A percentile compares a stretch with the other conserved stretches of the same genome.
Evolutionary conservation across 2,329 filamentous ascomycete species (phyloP).

Genomic region (Clarireedia paspali): DNA sequence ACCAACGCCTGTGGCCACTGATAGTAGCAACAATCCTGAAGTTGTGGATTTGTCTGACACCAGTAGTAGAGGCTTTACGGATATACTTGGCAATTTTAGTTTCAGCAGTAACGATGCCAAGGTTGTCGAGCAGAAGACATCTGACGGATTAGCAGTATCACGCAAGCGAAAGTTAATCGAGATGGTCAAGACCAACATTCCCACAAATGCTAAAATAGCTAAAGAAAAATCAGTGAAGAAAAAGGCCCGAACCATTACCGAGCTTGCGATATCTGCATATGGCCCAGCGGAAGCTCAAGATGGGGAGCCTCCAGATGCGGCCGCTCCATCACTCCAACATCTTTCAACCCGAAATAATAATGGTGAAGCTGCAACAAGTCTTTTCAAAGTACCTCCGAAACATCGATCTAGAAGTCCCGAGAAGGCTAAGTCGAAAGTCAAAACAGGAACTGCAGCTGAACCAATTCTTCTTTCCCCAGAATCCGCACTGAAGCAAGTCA

Average conservation of each 20-base stretch:
- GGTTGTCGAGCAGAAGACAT: conserved; percentile 8
- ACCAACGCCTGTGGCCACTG: conserved; percentile 24
- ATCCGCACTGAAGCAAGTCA: conserved; percentile 57
- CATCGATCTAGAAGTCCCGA: conserved; percentile 19
- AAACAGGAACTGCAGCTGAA: conserved; percentile 31
- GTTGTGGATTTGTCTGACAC: neutral
- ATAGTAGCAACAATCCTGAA: neutral
- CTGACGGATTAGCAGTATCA: conserved; percentile 23
- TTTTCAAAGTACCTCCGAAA: conserved; percentile 21
- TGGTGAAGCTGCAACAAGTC: conserved; percentile 6
- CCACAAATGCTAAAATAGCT: neutral
- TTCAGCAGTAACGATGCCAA: conserved; percentile 27
- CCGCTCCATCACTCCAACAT: conserved; percentile 39
- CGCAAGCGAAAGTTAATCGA: conserved; percentile 52
- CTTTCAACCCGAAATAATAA: conserved; percentile 28
- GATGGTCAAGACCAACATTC: conserved; percentile 34
- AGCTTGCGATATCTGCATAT: conserved; percentile 67
- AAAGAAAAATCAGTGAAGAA: conserved; percentile 40
- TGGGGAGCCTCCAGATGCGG: conserved; percentile 22
- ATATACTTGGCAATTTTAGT: conserved; percentile 34
- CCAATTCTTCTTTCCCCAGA: conserved; percentile 58
- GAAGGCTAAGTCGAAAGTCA: conserved; percentile 30
- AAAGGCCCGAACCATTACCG: conserved; percentile 71
- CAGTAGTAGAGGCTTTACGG: conserved; percentile 26
- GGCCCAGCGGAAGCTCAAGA: conserved; percentile 29